These are phyloP conservation scores for Umbilicaria muhlenbergii DNA, from an alignment of 495 filamentous ascomycete genomes.

Conservation along the genomic window DNA sequence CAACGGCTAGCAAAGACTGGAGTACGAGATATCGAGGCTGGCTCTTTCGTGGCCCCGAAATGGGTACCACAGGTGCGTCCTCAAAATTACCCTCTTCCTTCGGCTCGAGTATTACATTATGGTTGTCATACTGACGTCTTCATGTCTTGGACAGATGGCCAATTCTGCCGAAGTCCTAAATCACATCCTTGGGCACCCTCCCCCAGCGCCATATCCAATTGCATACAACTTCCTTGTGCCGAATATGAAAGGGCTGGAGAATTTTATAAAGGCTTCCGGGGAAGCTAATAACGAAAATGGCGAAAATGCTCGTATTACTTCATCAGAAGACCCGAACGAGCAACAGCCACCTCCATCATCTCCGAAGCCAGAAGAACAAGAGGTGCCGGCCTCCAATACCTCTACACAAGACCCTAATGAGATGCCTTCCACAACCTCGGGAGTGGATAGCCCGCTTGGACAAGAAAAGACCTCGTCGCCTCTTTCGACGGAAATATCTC, in stretches of 20 bases:
- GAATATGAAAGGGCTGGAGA: slow-evolving; percentile 66
- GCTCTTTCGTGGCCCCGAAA: slow-evolving; percentile 89
- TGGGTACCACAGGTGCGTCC: slow-evolving; percentile 82
- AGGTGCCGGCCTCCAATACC: slow-evolving; percentile 22
- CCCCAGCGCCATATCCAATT: slow-evolving; percentile 44
- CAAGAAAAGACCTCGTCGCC: slow-evolving; percentile 14
- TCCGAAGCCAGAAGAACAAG: slow-evolving; percentile 9
- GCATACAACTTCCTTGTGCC: slow-evolving; percentile 91
- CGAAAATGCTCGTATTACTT: slow-evolving; percentile 15
- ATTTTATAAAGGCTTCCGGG: slow-evolving; percentile 21
- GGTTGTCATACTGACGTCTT: too few species aligned
- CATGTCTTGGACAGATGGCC: slow-evolving; percentile 51
- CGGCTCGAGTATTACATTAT: not conserved
- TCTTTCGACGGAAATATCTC: slow-evolving; percentile 55
- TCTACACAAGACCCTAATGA: slow-evolving; percentile 25
- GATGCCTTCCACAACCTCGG: slow-evolving; percentile 19
- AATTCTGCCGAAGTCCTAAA: slow-evolving; percentile 73
- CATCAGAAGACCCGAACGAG: slow-evolving; percentile 17
- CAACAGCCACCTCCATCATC: slow-evolving; percentile 13
- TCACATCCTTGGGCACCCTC: slow-evolving; percentile 46
- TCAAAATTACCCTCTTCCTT: not conserved
- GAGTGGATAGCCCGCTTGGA: not conserved
- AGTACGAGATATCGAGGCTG: slow-evolving; percentile 77
- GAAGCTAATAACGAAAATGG: not conserved
- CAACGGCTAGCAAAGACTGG: slow-evolving; percentile 70